A percentile compares a stretch with the other conserved stretches of the same genome.
Evolutionary conservation across 2,329 filamentous ascomycete species (phyloP).

Genomic region (Cladosporium sp.): DNA sequence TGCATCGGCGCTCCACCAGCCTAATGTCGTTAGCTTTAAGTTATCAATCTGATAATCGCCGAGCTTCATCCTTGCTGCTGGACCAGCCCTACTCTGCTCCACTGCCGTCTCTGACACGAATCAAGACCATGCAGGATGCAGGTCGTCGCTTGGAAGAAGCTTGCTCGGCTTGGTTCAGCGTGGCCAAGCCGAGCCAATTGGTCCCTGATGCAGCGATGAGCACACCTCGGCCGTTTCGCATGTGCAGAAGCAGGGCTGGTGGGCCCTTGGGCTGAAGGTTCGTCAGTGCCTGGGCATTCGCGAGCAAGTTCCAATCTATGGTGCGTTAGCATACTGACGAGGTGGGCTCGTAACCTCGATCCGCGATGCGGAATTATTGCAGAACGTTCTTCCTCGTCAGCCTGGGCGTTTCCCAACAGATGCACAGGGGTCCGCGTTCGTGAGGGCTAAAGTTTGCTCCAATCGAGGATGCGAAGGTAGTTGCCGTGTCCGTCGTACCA

Average conservation of each 20-base stretch:
- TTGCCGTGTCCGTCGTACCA: slow-evolving; percentile 8
- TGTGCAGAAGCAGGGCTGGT: neutral
- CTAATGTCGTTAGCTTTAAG: slow-evolving; percentile 13
- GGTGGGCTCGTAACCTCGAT: neutral
- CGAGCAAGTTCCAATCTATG: neutral
- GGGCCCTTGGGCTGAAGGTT: neutral
- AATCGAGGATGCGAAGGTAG: neutral
- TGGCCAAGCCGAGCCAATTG: neutral
- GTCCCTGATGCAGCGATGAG: neutral
- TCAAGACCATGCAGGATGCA: slow-evolving; percentile 14
- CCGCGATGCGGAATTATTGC: neutral
- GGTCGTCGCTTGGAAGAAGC: slow-evolving; percentile 12
- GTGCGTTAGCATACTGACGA: neutral
- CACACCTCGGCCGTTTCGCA: neutral
- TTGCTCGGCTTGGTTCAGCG: slow-evolving; percentile 7
- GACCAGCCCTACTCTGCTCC: neutral
- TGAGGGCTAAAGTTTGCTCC: neutral
- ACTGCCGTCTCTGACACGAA: neutral
- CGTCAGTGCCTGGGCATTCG: neutral
- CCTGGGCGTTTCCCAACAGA: slow-evolving; percentile 12
- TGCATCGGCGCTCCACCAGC: slow-evolving; percentile 7
- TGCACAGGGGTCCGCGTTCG: neutral
- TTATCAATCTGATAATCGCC: slow-evolving; percentile 22
- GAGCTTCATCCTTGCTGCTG: slow-evolving; percentile 8
- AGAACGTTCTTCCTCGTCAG: slow-evolving; percentile 3